Base-by-base conservation (phyloP, 768 basidiomycete genomes). In the Lactarius psammicola region DNA sequence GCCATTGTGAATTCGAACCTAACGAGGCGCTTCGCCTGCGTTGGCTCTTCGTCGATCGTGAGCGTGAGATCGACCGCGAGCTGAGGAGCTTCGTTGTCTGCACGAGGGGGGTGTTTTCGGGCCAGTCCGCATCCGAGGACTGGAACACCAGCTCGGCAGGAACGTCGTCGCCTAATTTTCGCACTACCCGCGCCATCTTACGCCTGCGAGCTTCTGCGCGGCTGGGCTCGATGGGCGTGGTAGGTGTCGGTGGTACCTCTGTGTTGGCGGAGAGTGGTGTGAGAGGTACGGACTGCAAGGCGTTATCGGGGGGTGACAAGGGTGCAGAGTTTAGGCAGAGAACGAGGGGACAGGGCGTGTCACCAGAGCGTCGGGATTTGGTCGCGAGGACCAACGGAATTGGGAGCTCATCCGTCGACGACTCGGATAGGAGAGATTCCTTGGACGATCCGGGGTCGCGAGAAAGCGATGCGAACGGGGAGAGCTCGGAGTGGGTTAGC, bases 241-340 rank as follows among this genome's bases (percentile, higher is more conserved):
- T 31, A 0, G 69, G 67, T 7, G 56, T 55, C 2, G 49, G 54
- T 3, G 60, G 63, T 3, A 38, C 13, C 5, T 59, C 60, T 36
- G 31, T 5, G 3, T 42, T 33, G n/a, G 59, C 4, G 51, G 63
- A 40, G 5, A 46, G 36, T 6, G 66, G 56, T 17, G 66, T 46
- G 44, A 51, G 44, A 36, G 60, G 85, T 62, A 86, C 85, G 49
- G 55, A 11, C n/a, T 59, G 68, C n/a, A 68, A 2, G 71, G 68
- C 9, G 44, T 10, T 49, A 49, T 76, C 75, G 33, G 60, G 60
- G 11, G 72, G 65, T 11, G 72, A 66, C 59, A 74, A 68, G 28
- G 73, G 71, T 44, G 74, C 69, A 31, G 75, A 53, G 66, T 75
- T 73, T 34, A 77, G 64, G 58, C 73, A 72, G 34, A 76, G 75